Evolutionary conservation across 1,284 basidiomycete genomes (phyloP).

Genomic region (Amylostereum areolatum): DNA sequence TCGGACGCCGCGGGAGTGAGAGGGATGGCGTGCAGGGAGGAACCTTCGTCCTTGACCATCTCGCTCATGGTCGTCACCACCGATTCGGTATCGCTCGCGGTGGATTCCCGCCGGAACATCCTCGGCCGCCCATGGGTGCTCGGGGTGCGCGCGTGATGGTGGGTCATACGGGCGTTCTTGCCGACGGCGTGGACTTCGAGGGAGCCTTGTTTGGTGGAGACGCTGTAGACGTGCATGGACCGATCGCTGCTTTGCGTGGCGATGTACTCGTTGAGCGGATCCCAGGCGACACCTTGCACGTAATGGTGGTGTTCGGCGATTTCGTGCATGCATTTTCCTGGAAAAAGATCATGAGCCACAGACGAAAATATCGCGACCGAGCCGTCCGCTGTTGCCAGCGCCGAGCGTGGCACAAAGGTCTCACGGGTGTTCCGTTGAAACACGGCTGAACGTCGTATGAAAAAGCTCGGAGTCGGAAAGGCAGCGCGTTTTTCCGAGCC

Average conservation of each 20-base stretch:
- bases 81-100: constrained; percentile 69
- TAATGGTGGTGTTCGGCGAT: constrained; percentile 90
- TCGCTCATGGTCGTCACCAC: constrained; percentile 50
- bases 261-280: constrained; percentile 90
- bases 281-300: constrained; percentile 96
- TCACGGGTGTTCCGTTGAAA: no score
- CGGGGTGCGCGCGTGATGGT: constrained; percentile 62
- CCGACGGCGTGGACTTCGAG: constrained; percentile 85
- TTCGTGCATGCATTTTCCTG: constrained; percentile 77
- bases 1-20: constrained; percentile 59
- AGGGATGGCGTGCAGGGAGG: constrained; percentile 27
- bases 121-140: constrained; percentile 53
- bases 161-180: constrained; percentile 70
- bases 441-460: no score
- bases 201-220: constrained; percentile 69
- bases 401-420: no score
- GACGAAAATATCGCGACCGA: constrained; percentile 2
- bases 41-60: constrained; percentile 28
- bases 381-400: no score
- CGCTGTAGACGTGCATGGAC: constrained; percentile 84
- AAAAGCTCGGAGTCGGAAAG: no score
- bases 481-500: no score
- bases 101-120: constrained; percentile 64
- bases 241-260: constrained; percentile 93
- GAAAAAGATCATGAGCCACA: constrained; percentile 7